Evolutionary conservation across 495 filamentous ascomycete genomes (phyloP).

Genomic region (Hypoxylon fuscum): DNA sequence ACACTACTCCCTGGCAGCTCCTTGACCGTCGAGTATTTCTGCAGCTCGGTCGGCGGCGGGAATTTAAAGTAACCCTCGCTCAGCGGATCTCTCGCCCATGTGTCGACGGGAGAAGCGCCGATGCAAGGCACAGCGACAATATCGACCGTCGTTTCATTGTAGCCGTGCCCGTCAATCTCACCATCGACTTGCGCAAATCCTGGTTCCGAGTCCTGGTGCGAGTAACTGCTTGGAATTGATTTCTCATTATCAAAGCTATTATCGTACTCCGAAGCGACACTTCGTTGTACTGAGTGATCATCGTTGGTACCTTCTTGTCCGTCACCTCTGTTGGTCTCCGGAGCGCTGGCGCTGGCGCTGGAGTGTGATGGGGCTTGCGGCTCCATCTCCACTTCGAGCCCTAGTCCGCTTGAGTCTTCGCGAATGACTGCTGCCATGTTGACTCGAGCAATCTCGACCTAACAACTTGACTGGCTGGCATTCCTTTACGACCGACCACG

Average conservation of each 20-base stretch:
- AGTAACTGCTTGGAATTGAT: constrained; percentile 26
- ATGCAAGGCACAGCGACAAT: constrained; percentile 58
- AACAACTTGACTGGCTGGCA: neutral
- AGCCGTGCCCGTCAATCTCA: constrained; percentile 51
- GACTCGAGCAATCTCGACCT: neutral
- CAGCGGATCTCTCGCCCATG: constrained; percentile 53
- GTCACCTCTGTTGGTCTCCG: constrained; percentile 1
- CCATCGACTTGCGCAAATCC: constrained; percentile 55
- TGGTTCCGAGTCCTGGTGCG: constrained; percentile 42
- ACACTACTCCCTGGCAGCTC: constrained; percentile 41
- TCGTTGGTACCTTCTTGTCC: constrained; percentile 4
- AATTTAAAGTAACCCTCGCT: constrained; percentile 46
- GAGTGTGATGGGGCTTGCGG: constrained; percentile 9
- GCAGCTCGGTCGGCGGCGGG: constrained; percentile 31
- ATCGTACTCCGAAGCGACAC: constrained; percentile 21
- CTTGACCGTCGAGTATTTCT: constrained; percentile 39
- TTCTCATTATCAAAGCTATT: constrained; percentile 24
- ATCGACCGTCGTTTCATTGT: constrained; percentile 58
- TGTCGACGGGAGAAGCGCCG: constrained; percentile 54
- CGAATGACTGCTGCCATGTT: constrained; percentile 12
- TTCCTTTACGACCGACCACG: constrained; percentile 15
- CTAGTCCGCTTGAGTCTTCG: constrained; percentile 16
- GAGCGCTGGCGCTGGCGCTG: constrained; percentile 7
- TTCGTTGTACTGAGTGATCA: constrained; percentile 10
- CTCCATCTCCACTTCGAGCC: constrained; percentile 26